phyloP scores from a whole-genome alignment of 2,329 filamentous ascomycete species.

The Neonectria faginata region DNA sequence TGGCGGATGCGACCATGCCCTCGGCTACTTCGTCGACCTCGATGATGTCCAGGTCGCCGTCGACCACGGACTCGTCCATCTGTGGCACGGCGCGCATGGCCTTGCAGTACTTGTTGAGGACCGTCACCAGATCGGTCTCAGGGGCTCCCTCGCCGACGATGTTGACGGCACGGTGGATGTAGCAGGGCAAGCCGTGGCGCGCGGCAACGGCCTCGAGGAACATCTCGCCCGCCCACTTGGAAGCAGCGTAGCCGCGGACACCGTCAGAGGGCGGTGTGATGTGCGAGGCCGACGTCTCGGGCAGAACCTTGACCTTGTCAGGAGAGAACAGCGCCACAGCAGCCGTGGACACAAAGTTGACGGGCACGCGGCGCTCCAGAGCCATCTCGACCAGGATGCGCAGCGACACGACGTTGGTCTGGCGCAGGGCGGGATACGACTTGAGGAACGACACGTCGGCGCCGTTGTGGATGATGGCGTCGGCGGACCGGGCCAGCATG shows the following conservation, averaged over 20 bases:
- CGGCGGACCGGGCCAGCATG: conserved; percentile 46
- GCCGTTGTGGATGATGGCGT: conserved; percentile 64
- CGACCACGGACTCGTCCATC: not conserved
- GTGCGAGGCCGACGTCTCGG: conserved; percentile 8
- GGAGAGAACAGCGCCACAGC: conserved; percentile 30
- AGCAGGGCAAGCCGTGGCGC: not conserved
- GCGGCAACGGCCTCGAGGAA: conserved; percentile 39
- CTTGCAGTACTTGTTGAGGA: conserved; percentile 8
- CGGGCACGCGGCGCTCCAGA: conserved; percentile 40
- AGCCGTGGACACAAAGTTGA: conserved; percentile 54
- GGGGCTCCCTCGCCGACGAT: conserved; percentile 3
- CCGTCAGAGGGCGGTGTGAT: not conserved
- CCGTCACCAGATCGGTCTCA: not conserved
- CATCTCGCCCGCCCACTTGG: conserved; percentile 52
- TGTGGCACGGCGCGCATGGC: conserved; percentile 4
- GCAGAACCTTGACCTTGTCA: not conserved
- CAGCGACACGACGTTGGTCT: conserved; percentile 48
- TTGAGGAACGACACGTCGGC: conserved; percentile 52
- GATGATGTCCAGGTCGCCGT: conserved; percentile 5
- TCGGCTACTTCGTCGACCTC: conserved; percentile 3
- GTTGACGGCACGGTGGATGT: not conserved
- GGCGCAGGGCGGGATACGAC: conserved; percentile 44
- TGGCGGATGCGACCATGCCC: not conserved
- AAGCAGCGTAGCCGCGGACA: conserved; percentile 48
- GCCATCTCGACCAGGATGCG: conserved; percentile 44